Percentiles rank a stretch among this genome's conserved stretches.
These are phyloP conservation scores for Corynascus novoguineensis DNA, from an alignment of 495 filamentous ascomycete species.

Conservation along the genomic window DNA sequence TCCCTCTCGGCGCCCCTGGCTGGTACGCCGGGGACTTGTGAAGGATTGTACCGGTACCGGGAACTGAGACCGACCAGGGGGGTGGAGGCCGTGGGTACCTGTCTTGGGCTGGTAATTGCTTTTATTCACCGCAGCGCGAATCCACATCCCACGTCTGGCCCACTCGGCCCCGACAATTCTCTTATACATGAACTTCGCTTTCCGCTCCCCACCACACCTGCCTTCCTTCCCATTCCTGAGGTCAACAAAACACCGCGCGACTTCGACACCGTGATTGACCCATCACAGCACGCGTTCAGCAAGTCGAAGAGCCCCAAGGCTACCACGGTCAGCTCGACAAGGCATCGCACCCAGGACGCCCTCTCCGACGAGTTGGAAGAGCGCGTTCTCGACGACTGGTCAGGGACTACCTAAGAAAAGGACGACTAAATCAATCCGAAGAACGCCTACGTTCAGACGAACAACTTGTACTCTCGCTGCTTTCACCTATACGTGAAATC, in stretches of 20 bases:
- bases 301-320: not conserved
- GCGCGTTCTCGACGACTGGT: not conserved
- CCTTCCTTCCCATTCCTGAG: slow-evolving; percentile 18
- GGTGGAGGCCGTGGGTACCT: slow-evolving; percentile 20
- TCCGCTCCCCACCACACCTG: slow-evolving; percentile 30
- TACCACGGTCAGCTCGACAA: not conserved
- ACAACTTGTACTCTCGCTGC: not conserved
- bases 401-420: not conserved
- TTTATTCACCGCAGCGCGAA: slow-evolving; percentile 23
- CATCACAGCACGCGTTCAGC: not conserved
- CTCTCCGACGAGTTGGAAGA: not conserved
- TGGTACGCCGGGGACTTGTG: slow-evolving; percentile 25
- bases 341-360: not conserved
- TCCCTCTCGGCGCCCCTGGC: slow-evolving; percentile 22
- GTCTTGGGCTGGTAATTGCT: slow-evolving; percentile 25
- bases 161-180: slow-evolving; percentile 24
- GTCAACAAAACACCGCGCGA: slow-evolving; percentile 16
- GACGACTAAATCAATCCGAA: not conserved
- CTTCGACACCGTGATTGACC: slow-evolving; percentile 9
- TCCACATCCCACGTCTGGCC: slow-evolving; percentile 26
- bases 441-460: not conserved
- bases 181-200: slow-evolving; percentile 29
- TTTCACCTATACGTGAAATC: not conserved
- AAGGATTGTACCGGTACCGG: slow-evolving; percentile 29
- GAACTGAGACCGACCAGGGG: slow-evolving; percentile 19